Evolutionary conservation across 805 yeast genomes (phyloP).

Genomic region (Candida vaughaniae): DNA sequence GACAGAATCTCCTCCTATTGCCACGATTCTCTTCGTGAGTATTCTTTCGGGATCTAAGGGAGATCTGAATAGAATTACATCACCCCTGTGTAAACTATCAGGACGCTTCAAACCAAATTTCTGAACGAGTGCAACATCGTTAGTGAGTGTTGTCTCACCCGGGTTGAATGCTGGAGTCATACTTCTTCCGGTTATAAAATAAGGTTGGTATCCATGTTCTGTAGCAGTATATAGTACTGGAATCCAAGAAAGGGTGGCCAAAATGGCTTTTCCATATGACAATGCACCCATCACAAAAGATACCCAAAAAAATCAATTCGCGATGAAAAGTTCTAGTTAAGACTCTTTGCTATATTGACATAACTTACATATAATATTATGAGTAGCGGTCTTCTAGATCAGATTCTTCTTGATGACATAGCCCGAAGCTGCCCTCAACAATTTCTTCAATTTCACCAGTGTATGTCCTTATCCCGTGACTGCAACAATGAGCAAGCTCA

Average conservation of each 20-base stretch:
- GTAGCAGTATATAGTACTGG: conserved; percentile 72
- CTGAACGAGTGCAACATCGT: conserved; percentile 68
- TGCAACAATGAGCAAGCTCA: conserved; percentile 58
- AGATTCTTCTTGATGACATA: conserved; percentile 72
- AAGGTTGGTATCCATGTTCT: conserved; percentile 71
- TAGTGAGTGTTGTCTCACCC: conserved; percentile 40
- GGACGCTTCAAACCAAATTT: conserved; percentile 56
- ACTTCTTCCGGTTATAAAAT: conserved; percentile 74
- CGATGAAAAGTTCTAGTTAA: too few species aligned
- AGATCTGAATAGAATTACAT: conserved; percentile 73
- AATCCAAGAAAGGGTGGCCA: conserved; percentile 56
- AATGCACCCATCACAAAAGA: background rate
- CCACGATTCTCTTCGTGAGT: conserved; percentile 80
- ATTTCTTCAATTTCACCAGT: conserved; percentile 70
- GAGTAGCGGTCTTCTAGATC: conserved; percentile 50
- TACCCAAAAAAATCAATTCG: background rate
- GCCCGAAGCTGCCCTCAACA: conserved; percentile 74
- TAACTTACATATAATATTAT: conserved; percentile 2
- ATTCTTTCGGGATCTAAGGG: conserved; percentile 77
- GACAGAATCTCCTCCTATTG: conserved; percentile 68
- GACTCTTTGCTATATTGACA: too few species aligned
- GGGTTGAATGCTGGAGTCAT: conserved; percentile 92
- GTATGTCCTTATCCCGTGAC: conserved; percentile 57
- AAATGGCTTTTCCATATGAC: conserved; percentile 17
- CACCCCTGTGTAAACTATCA: conserved; percentile 54